phyloP scores from a whole-genome alignment of 345 rosid genomes.

The Physaria fendleri region DNA sequence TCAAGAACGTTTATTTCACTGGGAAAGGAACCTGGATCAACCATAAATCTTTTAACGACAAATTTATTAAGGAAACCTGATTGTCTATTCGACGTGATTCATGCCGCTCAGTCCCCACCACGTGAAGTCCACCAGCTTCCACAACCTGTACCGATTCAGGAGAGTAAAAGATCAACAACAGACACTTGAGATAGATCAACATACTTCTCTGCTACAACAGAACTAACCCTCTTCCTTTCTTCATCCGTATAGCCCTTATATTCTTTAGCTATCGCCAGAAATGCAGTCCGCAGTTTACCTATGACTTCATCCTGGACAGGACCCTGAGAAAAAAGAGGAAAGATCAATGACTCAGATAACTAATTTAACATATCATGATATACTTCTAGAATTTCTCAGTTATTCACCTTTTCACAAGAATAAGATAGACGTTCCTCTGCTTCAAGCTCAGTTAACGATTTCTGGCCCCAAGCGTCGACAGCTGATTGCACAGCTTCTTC shows the following conservation, averaged over 20 bases:
- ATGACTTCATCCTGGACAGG: slow-evolving; percentile 91
- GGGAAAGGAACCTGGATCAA: not conserved
- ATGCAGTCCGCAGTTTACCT: slow-evolving; percentile 68
- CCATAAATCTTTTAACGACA: not conserved
- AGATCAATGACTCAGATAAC: not conserved
- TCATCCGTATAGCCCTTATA: slow-evolving; percentile 76
- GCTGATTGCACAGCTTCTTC: slow-evolving; percentile 86
- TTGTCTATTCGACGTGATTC: slow-evolving; percentile 93
- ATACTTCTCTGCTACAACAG: not conserved
- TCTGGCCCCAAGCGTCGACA: slow-evolving; percentile 79
- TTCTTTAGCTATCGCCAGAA: slow-evolving; percentile 65
- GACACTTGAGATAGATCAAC: slow-evolving; percentile 8
- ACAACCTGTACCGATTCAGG: slow-evolving; percentile 52
- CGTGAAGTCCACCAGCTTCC: slow-evolving; percentile 92
- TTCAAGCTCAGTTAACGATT: slow-evolving; percentile 81
- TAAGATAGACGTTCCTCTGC: slow-evolving; percentile 93
- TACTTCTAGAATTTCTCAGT: not conserved
- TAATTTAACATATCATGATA: not conserved
- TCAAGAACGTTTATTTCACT: not conserved
- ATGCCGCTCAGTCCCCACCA: slow-evolving; percentile 90
- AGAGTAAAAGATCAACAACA: slow-evolving; percentile 10
- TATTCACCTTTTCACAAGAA: slow-evolving; percentile 85
- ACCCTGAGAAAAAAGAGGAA: slow-evolving; percentile 40
- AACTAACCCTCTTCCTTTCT: slow-evolving; percentile 73
- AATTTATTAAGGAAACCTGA: slow-evolving; percentile 47